Evolutionary conservation across 2,329 filamentous ascomycete species (phyloP).

Genomic region (Cytospora leucostoma): DNA sequence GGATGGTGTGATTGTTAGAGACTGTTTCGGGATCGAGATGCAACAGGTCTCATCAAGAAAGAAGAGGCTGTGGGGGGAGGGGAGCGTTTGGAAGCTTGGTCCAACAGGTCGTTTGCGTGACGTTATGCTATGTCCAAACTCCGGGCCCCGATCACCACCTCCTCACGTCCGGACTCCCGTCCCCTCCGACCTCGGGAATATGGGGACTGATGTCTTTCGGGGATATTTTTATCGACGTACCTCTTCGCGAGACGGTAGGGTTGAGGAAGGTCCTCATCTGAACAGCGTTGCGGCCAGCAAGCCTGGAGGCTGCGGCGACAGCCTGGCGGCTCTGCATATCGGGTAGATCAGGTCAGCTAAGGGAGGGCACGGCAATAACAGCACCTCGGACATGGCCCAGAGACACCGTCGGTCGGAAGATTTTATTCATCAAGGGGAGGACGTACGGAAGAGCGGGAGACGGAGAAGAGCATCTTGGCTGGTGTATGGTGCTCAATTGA

Average conservation of each 20-base stretch:
- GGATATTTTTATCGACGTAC: slow-evolving; percentile 46
- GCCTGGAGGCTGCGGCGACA: slow-evolving; percentile 52
- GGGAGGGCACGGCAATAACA: slow-evolving; percentile 4
- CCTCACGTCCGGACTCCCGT: slow-evolving; percentile 5
- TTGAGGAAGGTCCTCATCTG: slow-evolving; percentile 60
- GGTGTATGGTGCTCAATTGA: slow-evolving; percentile 51
- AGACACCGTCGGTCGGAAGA: background rate
- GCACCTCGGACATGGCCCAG: background rate
- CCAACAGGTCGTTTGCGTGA: slow-evolving; percentile 20
- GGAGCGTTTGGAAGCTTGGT: slow-evolving; percentile 2
- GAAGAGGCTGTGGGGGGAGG: background rate
- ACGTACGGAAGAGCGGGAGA: slow-evolving; percentile 59
- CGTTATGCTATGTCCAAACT: slow-evolving; percentile 19
- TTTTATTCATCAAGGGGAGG: slow-evolving; percentile 8
- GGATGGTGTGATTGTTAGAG: background rate
- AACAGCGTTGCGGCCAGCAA: slow-evolving; percentile 49
- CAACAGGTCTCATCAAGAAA: background rate
- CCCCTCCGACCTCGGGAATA: slow-evolving; percentile 9
- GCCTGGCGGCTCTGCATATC: slow-evolving; percentile 49
- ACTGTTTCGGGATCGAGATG: background rate
- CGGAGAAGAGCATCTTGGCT: slow-evolving; percentile 58
- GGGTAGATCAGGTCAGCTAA: slow-evolving; percentile 19
- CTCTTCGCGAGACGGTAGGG: slow-evolving; percentile 62
- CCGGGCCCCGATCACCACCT: slow-evolving; percentile 7
- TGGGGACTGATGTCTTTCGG: background rate